A percentile compares a stretch with the other conserved stretches of the same genome.
Evolutionary conservation across 139 green algal species (phyloP).

Genomic region (Pedinophyceae sp.): DNA sequence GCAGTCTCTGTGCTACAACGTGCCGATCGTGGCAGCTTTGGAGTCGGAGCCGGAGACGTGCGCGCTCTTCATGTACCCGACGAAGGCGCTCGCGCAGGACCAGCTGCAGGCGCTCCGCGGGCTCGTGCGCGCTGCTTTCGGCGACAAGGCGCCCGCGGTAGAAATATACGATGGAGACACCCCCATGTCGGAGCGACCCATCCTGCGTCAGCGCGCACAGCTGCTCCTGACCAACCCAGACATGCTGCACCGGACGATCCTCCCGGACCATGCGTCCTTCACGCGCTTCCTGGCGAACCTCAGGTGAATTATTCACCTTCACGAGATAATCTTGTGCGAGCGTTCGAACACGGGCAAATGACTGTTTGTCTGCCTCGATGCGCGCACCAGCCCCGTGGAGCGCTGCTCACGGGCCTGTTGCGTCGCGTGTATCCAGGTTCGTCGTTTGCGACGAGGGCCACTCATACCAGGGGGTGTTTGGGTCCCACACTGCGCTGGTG

Average conservation of each 20-base stretch:
- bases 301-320: conserved; percentile 1
- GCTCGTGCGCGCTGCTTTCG: conserved; percentile 13
- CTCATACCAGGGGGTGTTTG: conserved; percentile 56
- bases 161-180: conserved; percentile 82
- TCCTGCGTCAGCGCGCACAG: conserved; percentile 30
- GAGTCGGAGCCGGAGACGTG: conserved; percentile 25
- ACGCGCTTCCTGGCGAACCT: conserved; percentile 51
- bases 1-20: conserved; percentile 74
- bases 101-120: conserved; percentile 45
- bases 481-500: conserved; percentile 71
- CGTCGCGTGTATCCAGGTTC: conserved; percentile 16
- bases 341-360: background rate
- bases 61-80: conserved; percentile 87
- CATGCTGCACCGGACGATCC: conserved; percentile 83
- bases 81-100: conserved; percentile 75
- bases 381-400: conserved; percentile 1
- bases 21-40: conserved; percentile 49
- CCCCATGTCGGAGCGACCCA: conserved; percentile 16
- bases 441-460: conserved; percentile 89
- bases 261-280: conserved; percentile 58
- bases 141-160: conserved; percentile 1
- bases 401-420: background rate
- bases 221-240: conserved; percentile 90
- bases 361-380: background rate
- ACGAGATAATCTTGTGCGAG: no score